Evolutionary conservation across 176 grass and related monocot species (phyloP), one percentile per base, ranked within the genome.

Genomic region (Rhynchospora tenuis): DNA sequence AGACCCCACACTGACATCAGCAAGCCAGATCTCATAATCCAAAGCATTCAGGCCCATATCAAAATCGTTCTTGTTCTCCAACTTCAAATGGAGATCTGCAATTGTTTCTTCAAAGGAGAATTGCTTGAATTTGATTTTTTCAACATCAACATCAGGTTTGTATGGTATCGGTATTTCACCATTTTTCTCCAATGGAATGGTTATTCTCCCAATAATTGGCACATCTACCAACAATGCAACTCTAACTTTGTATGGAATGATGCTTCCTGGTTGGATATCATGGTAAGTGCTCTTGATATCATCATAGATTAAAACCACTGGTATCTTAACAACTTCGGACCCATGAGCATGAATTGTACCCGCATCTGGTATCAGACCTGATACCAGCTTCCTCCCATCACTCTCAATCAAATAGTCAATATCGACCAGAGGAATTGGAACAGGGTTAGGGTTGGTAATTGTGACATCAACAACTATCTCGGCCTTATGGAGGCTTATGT

Each of bases 11-110:
- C 88, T 95, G 70, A 95, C 85, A 75, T 99, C 91, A 57, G 84
- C 79, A 44, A 99, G 91, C 96, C 96, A 95, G 69, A 99, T 89
- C 85, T 99, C 89, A 48, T 95, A 99, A 57, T 99, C 76, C 6
- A 99, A 67, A 20, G 89, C 17, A 86, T 99, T 99, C 58, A 99
- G 88, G 0, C 83, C 93, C 0, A 99, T 77, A 72, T 95, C 91
- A 83, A 99, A 99, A 79, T 99, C 93, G 33, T 99, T 99, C 88
- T 95, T 99, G 89, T 99, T 99, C 86, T 99, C 96, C 8, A 99
- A 78, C 83, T 94, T 95, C 79, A 99, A 67, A 84, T 95, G 88
- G 15, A 99, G 89, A 61, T 88, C 94, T 79, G 96, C 96, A 17
- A 80, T 84, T 68, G 96, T 93, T 77, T 99, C 91, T 44, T 99